Evolutionary conservation across 371 early-diverging fungal species (phyloP), one percentile per base, ranked within the genome.

Genomic region (Syncephalastrum sp.): DNA sequence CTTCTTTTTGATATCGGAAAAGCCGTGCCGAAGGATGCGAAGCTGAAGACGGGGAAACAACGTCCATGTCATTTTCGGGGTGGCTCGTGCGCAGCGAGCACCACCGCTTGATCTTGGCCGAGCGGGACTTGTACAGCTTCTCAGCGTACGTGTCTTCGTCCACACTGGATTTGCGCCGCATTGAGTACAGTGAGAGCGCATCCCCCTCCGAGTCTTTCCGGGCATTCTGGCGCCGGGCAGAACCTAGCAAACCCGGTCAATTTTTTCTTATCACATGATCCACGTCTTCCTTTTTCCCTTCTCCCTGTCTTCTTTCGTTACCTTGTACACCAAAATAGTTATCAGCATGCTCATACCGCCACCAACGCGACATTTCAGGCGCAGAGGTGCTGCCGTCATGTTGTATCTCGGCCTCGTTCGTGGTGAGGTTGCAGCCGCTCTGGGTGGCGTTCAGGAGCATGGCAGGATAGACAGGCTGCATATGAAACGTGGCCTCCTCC

Each of bases 71-170:
- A 8, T 19, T 54, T 12, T 49, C 33, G 16, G 17, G n/a, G 19
- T 43, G 14, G 19, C 50, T 19, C 10, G 21, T 27, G 6, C 47
- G 52, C 46, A 68, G 55, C 2, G 63, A 58, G 19, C 74, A 71
- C 77, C 77, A 77, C 27, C 74, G 55, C 50, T 59, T 67, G 10
- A 77, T 59, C 50, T 77, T 77, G 7, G 77, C 77, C 15, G 77
- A 71, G 17, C 77, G 68, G 15, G 77, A 77, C 61, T 74, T 54
- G 47, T 65, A 73, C 2, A 77, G 47, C 29, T 69, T 69, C 48
- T 69, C 63, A 0, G 65, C 74, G 52, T 77, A 77, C 14, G 56
- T 48, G 47, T 63, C 60, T 21, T 59, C 63, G 14, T 56, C 27
- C 4, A 38, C 48, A 16, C 38, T 33, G 6, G 38, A 33, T 33